Percentiles rank a stretch among this genome's conserved stretches.
These are phyloP conservation scores for Aphanomyces euteiches DNA, from an alignment of 352 stramenopile species.

Conservation along the genomic window DNA sequence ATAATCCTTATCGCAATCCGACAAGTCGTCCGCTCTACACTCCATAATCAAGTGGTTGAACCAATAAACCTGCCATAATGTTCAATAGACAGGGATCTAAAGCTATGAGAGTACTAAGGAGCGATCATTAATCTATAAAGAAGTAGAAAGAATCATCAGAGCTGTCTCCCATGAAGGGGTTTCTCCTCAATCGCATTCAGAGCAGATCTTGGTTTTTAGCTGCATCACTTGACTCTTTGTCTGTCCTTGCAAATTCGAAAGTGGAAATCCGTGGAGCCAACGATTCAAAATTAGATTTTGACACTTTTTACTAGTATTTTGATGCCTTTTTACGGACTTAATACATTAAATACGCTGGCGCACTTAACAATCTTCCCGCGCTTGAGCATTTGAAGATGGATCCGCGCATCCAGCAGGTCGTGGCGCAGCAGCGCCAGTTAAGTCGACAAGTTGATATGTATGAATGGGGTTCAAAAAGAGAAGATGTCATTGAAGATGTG, in stretches of 20 bases:
- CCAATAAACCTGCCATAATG: no score
- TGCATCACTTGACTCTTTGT: conserved; percentile 25
- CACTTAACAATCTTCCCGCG: conserved; percentile 15
- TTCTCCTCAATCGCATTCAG: conserved; percentile 32
- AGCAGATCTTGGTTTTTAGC: conserved; percentile 33
- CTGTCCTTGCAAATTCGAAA: conserved; percentile 10
- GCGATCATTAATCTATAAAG: no score
- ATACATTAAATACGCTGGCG: not conserved
- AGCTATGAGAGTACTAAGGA: no score
- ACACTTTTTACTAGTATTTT: not conserved
- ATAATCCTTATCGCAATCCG: no score
- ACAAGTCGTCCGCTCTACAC: no score
- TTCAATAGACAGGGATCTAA: no score
- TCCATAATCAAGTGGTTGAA: no score
- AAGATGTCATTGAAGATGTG: conserved; percentile 14
- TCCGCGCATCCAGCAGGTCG: conserved; percentile 14
- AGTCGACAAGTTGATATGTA: conserved; percentile 22
- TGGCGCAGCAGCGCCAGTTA: conserved; percentile 24
- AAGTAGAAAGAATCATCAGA: conserved; percentile 18
- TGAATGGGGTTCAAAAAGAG: conserved; percentile 1
- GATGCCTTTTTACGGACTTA: not conserved
- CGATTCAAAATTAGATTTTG: not conserved
- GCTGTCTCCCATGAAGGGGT: conserved; percentile 28
- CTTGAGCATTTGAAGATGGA: conserved; percentile 6
- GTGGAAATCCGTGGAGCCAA: not conserved